Conservation (phyloP, 805 yeast species). For the Phaffomyces thermotolerans region DNA sequence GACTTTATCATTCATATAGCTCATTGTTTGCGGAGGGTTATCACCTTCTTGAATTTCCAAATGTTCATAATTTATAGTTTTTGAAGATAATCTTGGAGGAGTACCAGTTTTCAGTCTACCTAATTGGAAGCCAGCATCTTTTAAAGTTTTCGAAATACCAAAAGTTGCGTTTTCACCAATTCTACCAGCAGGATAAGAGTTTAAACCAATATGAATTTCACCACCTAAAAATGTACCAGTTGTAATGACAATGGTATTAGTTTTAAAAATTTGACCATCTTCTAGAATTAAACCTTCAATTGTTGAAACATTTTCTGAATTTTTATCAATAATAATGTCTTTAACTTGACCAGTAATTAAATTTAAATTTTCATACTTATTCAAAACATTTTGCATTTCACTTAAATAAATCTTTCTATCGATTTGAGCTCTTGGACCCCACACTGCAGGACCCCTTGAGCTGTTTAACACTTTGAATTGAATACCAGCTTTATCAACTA, state of each 20-base stretch:
- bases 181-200: slow-evolving; percentile 81
- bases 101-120: slow-evolving; percentile 97
- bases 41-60: slow-evolving; percentile 75
- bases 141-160: slow-evolving; percentile 77
- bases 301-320: slow-evolving; percentile 14
- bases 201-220: slow-evolving; percentile 87
- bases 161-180: slow-evolving; percentile 88
- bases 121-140: slow-evolving; percentile 68
- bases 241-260: slow-evolving; percentile 73
- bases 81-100: slow-evolving; percentile 78
- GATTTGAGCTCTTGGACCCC: slow-evolving; percentile 97
- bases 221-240: slow-evolving; percentile 95
- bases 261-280: slow-evolving; percentile 52
- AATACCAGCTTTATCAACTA: slow-evolving; percentile 91
- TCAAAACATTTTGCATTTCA: slow-evolving; percentile 71
- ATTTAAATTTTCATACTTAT: slow-evolving; percentile 46
- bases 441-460: slow-evolving; percentile 92
- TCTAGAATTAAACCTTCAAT: slow-evolving; percentile 64
- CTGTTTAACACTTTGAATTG: slow-evolving; percentile 82
- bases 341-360: slow-evolving; percentile 69
- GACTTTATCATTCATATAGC: slow-evolving; percentile 68
- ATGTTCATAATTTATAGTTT: slow-evolving; percentile 60
- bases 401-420: slow-evolving; percentile 71
- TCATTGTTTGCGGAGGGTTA: slow-evolving; percentile 82
- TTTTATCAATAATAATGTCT: slow-evolving; percentile 62